Evolutionary conservation across 2,329 filamentous ascomycete genomes (phyloP).

Genomic region (Monilinia fructigena): DNA sequence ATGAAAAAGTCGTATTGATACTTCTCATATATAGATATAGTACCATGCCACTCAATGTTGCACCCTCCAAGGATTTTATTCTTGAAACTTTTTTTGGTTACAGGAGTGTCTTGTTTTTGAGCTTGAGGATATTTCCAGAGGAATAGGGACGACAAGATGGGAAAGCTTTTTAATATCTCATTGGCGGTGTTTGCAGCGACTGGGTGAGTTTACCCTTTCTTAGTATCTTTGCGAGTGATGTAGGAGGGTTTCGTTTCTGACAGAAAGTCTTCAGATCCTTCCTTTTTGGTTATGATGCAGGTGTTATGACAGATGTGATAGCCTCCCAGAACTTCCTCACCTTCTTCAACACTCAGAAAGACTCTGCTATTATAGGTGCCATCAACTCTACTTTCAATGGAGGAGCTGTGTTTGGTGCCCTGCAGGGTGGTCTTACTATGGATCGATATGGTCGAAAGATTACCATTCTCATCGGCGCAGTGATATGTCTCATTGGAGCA

Average conservation of each 20-base stretch:
- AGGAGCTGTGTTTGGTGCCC: conserved; percentile 49
- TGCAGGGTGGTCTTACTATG: conserved; percentile 49
- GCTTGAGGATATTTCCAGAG: neutral
- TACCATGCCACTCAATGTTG: conserved; percentile 13
- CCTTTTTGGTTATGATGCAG: conserved; percentile 42
- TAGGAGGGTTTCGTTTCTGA: conserved; percentile 14
- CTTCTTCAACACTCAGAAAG: conserved; percentile 41
- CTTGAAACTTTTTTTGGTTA: neutral
- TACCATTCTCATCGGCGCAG: conserved; percentile 58
- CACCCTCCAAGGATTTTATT: conserved; percentile 8
- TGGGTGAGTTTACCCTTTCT: conserved; percentile 31
- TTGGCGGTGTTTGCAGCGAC: conserved; percentile 47
- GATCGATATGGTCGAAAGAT: conserved; percentile 56
- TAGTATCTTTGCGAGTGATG: neutral
- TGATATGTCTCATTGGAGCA: conserved; percentile 59
- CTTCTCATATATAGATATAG: conserved; percentile 18
- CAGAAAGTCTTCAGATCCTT: conserved; percentile 39
- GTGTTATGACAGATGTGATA: conserved; percentile 40
- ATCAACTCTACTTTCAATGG: conserved; percentile 66
- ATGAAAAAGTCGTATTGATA: neutral
- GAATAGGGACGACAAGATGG: conserved; percentile 38
- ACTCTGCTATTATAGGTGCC: conserved; percentile 45
- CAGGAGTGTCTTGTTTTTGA: neutral
- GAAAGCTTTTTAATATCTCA: conserved; percentile 44
- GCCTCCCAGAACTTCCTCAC: conserved; percentile 34